A percentile compares a stretch with the other conserved stretches of the same genome.
Evolutionary conservation across 163 green algal species (phyloP).

Genomic region (Scenedesmus sp.): DNA sequence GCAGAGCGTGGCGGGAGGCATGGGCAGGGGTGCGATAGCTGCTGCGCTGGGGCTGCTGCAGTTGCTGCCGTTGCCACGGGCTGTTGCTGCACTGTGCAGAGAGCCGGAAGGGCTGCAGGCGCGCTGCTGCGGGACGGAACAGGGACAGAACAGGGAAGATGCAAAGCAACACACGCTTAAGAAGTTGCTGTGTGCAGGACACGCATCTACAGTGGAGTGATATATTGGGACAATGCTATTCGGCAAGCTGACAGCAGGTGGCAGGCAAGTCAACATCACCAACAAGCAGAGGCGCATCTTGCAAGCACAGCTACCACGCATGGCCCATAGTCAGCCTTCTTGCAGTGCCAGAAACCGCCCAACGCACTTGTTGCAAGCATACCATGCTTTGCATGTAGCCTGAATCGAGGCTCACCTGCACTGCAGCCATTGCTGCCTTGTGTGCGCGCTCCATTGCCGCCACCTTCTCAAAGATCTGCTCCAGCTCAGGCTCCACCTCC

Average conservation of each 20-base stretch:
- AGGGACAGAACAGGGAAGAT: not conserved
- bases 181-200: not conserved
- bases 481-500: conserved; percentile 18
- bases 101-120: conserved; percentile 25
- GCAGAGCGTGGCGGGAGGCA: not conserved
- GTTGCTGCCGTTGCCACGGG: not conserved
- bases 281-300: not conserved
- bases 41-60: not conserved
- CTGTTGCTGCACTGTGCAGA: not conserved
- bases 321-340: not conserved
- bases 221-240: not conserved
- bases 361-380: not conserved
- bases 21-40: not conserved
- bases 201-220: not conserved
- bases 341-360: not conserved
- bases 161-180: not conserved
- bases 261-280: not conserved
- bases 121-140: not conserved
- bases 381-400: not conserved
- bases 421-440: conserved; percentile 9
- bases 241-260: not conserved
- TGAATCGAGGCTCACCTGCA: not conserved
- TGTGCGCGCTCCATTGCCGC: conserved; percentile 31
- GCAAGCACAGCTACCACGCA: not conserved
- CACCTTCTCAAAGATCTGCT: conserved; percentile 41